These are phyloP conservation scores for Talaromyces nanjingensis DNA, from an alignment of 495 filamentous ascomycete species.

Conservation along the genomic window DNA sequence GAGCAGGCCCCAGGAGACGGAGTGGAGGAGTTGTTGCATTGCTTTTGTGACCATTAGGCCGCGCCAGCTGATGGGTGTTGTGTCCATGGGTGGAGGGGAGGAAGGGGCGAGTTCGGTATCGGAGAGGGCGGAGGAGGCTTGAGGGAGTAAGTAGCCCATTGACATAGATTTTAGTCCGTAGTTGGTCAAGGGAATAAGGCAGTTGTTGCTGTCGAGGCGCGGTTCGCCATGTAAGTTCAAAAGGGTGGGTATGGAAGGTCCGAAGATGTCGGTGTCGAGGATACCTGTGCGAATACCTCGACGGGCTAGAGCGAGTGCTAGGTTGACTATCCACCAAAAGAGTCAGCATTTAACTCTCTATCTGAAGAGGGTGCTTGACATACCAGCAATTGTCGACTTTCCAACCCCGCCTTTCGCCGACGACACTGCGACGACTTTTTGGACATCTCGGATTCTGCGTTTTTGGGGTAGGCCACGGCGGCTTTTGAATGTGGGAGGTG, in stretches of 20 bases:
- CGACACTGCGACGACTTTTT: conserved; percentile 84
- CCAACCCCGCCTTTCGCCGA: conserved; percentile 97
- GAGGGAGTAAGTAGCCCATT: conserved; percentile 82
- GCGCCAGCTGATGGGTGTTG: conserved; percentile 86
- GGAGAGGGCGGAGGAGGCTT: conserved; percentile 15
- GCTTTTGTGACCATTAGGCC: conserved; percentile 98
- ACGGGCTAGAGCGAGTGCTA: conserved; percentile 77
- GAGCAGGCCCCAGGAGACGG: conserved; percentile 80
- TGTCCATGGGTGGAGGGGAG: conserved; percentile 44
- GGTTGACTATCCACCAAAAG: conserved; percentile 52
- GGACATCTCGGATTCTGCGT: conserved; percentile 70
- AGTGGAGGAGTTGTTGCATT: conserved; percentile 87
- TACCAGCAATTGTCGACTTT: conserved; percentile 87
- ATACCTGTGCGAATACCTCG: conserved; percentile 76
- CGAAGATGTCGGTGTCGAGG: conserved; percentile 94
- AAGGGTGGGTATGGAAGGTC: conserved; percentile 87
- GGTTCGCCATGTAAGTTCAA: conserved; percentile 73
- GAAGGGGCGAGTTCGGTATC: conserved; percentile 13
- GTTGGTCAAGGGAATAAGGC: conserved; percentile 81
- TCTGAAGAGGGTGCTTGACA: background rate
- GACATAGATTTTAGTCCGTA: conserved; percentile 98
- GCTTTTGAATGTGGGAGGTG: conserved; percentile 63
- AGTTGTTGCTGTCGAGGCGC: conserved; percentile 60
- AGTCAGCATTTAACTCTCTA: conserved; percentile 6
- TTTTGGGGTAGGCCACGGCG: conserved; percentile 79